Evolutionary conservation across 2,329 filamentous ascomycete genomes (phyloP), one percentile per base, ranked within the genome.

Genomic region (Byssochlamys sp.): DNA sequence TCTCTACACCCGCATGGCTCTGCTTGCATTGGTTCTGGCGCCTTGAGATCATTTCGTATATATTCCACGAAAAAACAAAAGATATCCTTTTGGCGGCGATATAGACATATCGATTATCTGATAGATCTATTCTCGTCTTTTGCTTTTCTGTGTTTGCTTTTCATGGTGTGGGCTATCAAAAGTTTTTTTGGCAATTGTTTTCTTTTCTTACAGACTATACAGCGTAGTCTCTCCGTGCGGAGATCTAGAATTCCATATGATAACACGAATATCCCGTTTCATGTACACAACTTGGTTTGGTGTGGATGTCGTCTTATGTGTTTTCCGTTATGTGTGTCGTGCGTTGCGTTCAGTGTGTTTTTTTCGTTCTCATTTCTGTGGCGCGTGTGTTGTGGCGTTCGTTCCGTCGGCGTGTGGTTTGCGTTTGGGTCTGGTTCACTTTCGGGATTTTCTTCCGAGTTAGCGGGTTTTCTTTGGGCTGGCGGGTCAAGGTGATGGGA

Each of bases 1-100:
- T 67, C 84, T 99, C 67, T 97, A 96, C 81, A 95, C 89, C 75
- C 88, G 94, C 73, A 99, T 99, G 94, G 94, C 94, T 66, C 78
- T 99, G 77, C 81, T 99, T 73, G 94, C 94, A 65, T 80, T 97
- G 74, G 90, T 97, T 74, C 88, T 99, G 88, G 85, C 80, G 57
- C 76, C 76, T 62, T 75, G 66, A 65, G 52, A 28, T 28, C 14
- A 9, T 33, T 27, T 57, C n/a, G 10, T 51, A 51, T 28, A 51
- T 28, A 51, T 14, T 28, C 12, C 24, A 27, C 49, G 25, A 28
- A 7, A 51, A 51, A 12, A 14, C 25, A 51, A 51, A 51, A 51
- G 49, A 26, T 26, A 51, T 28, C 11, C 25, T 51, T 26, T 26
- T 51, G 49, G 49, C 49, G 24, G 27, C 27, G 24, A 26, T 24